Evolutionary conservation across 2,329 filamentous ascomycete species (phyloP), one percentile per base, ranked within the genome.

Genomic region (Fusarium azukiicola): DNA sequence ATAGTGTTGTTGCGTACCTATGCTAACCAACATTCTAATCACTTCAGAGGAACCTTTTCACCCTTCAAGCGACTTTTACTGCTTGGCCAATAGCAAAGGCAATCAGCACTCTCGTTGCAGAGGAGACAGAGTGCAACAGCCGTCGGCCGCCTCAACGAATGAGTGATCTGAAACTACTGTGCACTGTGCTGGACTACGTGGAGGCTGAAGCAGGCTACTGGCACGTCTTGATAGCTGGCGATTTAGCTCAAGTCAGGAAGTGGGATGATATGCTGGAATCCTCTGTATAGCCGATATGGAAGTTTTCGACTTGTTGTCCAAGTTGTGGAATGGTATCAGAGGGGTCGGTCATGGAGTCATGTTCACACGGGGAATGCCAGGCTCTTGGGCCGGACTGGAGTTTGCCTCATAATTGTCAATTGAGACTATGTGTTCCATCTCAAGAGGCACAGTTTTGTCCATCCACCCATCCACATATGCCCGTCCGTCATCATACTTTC

Each of bases 121-220:
- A n/a, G 12, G 3, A 6, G 7, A 2, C 2, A n/a, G 44, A 23
- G 2, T 2, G 27, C 1, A 16, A 21, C 3, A 16, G 5, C 2
- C 19, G 3, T 10, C 27, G 13, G 27, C n/a, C 42, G 6, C 42
- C 16, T 47, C 63, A 49, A 36, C 17, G 19, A n/a, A 47, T 49
- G 23, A 12, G 14, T n/a, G 27, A 66, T 14, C 17, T 66, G 14
- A 66, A 23, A 21, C 63, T 47, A 2, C 13, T 66, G 44, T 49
- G 63, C 21, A 36, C 63, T 12, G 63, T 66, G 1, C 44, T 66
- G 1, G 27, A 49, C 17, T 40, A 66, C 5, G 63, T 38, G 27
- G 63, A 66, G 13, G 16, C 9, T 11, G 13, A 66, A 36, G 61
- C 23, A 8, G 44, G 44, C 8, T 32, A 66, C 17, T 66, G 63